A percentile compares a stretch with the other conserved stretches of the same genome.
Evolutionary conservation across 306 rosid genomes (phyloP).

Genomic region (Corylus americana): DNA sequence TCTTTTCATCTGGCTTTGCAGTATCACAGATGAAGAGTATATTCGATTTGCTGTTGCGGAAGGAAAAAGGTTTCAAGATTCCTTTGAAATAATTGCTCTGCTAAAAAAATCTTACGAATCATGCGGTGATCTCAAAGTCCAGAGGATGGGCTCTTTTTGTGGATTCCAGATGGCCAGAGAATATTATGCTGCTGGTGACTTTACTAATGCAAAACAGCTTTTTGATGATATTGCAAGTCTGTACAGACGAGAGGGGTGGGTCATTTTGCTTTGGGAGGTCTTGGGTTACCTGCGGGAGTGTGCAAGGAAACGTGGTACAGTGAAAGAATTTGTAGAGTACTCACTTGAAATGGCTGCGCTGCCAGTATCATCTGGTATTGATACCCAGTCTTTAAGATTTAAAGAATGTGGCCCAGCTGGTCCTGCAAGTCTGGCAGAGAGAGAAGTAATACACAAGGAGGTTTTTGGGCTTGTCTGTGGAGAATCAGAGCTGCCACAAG

Average conservation of each 20-base stretch:
- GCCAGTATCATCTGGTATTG: constrained; percentile 62
- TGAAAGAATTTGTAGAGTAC: constrained; percentile 83
- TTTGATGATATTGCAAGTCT: constrained; percentile 70
- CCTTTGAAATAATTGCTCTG: constrained; percentile 82
- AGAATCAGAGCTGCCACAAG: constrained; percentile 42
- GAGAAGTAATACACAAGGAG: constrained; percentile 75
- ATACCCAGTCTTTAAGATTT: constrained; percentile 47
- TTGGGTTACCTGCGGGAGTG: constrained; percentile 90
- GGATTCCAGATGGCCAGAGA: constrained; percentile 87
- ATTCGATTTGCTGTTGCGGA: constrained; percentile 58
- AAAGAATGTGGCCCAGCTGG: constrained; percentile 81
- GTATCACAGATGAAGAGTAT: constrained; percentile 87
- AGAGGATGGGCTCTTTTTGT: constrained; percentile 77
- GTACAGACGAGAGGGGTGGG: constrained; percentile 97
- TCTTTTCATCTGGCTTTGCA: constrained; percentile 46
- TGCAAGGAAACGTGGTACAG: constrained; percentile 56
- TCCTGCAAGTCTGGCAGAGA: constrained; percentile 64
- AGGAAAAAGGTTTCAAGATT: constrained; percentile 85
- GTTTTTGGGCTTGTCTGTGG: constrained; percentile 63
- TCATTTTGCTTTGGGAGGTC: constrained; percentile 85
- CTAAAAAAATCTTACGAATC: constrained; percentile 76
- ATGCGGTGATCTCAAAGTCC: constrained; percentile 54
- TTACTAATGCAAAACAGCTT: constrained; percentile 58
- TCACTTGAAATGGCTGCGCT: constrained; percentile 97
- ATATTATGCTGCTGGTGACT: constrained; percentile 71